Conservation (phyloP, 176 grass and related monocot genomes). For the Paspalum notatum region DNA sequence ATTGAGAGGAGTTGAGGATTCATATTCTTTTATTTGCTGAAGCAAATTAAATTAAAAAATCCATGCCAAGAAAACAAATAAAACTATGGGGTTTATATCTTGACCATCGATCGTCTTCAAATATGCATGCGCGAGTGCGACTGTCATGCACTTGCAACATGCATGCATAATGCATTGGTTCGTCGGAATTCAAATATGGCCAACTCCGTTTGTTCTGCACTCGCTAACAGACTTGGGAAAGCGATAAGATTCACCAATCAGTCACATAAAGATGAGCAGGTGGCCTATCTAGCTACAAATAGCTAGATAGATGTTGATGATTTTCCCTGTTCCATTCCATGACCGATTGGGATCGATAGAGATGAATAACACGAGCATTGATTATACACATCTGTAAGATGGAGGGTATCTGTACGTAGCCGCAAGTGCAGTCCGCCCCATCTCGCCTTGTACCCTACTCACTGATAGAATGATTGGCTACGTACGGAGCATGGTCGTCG, state of each 20-base stretch:
- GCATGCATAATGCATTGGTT: no score
- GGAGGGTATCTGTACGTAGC: slow-evolving; percentile 30
- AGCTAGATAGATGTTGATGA: slow-evolving; percentile 24
- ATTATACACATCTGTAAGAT: background rate
- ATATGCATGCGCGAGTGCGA: background rate
- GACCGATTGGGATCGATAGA: background rate
- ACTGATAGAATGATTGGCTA: slow-evolving; percentile 44
- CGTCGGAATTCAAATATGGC: slow-evolving; percentile 43
- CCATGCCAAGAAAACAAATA: background rate
- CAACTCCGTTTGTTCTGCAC: slow-evolving; percentile 33
- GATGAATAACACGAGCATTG: slow-evolving; percentile 23
- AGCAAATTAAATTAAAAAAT: background rate
- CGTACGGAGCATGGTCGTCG: background rate
- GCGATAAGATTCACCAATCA: slow-evolving; percentile 63
- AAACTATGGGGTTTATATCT: no score
- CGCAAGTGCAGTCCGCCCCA: slow-evolving; percentile 48
- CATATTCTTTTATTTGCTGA: background rate
- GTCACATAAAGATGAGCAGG: slow-evolving; percentile 44
- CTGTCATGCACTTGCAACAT: no score
- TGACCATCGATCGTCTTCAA: no score
- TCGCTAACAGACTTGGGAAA: slow-evolving; percentile 38
- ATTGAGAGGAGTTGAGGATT: background rate
- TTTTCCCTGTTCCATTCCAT: slow-evolving; percentile 1
- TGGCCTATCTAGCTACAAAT: slow-evolving; percentile 18
- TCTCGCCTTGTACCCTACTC: slow-evolving; percentile 38